These are phyloP conservation scores for Friedmanniomyces simplex DNA, from an alignment of 495 filamentous ascomycete genomes.

Conservation along the genomic window DNA sequence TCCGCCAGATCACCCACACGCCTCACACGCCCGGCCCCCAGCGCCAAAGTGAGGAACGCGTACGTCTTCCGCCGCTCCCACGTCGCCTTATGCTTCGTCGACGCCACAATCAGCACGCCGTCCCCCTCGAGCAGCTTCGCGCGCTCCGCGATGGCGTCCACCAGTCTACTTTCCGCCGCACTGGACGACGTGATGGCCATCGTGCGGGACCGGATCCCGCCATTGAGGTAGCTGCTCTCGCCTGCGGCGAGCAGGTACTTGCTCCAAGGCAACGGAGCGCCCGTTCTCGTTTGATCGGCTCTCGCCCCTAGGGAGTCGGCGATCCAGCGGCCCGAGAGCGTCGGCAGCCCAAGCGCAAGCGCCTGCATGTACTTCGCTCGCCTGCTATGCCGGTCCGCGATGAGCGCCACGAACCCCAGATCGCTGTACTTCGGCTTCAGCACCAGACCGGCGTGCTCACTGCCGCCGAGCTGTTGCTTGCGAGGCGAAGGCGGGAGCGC, in stretches of 20 bases:
- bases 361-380: slow-evolving; percentile 92
- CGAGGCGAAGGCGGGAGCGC: slow-evolving; percentile 18
- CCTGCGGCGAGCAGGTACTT: slow-evolving; percentile 82
- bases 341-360: slow-evolving; percentile 79
- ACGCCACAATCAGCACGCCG: slow-evolving; percentile 65
- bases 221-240: slow-evolving; percentile 62
- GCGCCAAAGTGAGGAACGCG: slow-evolving; percentile 63
- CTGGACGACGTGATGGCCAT: slow-evolving; percentile 48
- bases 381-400: slow-evolving; percentile 80
- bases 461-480: slow-evolving; percentile 21
- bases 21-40: slow-evolving; percentile 59
- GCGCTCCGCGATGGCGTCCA: slow-evolving; percentile 12
- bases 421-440: slow-evolving; percentile 41
- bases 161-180: slow-evolving; percentile 31
- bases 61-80: slow-evolving; percentile 52
- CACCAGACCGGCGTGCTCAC: slow-evolving; percentile 24
- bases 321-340: slow-evolving; percentile 72
- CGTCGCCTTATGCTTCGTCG: slow-evolving; percentile 49
- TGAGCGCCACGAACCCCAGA: slow-evolving; percentile 70
- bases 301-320: slow-evolving; percentile 47
- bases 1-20: slow-evolving; percentile 55
- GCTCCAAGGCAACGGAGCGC: slow-evolving; percentile 57
- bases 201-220: slow-evolving; percentile 64
- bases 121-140: slow-evolving; percentile 53
- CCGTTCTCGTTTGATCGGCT: slow-evolving; percentile 28